Conservation (phyloP, 495 filamentous ascomycete species). For the Penicillium paradoxum region DNA sequence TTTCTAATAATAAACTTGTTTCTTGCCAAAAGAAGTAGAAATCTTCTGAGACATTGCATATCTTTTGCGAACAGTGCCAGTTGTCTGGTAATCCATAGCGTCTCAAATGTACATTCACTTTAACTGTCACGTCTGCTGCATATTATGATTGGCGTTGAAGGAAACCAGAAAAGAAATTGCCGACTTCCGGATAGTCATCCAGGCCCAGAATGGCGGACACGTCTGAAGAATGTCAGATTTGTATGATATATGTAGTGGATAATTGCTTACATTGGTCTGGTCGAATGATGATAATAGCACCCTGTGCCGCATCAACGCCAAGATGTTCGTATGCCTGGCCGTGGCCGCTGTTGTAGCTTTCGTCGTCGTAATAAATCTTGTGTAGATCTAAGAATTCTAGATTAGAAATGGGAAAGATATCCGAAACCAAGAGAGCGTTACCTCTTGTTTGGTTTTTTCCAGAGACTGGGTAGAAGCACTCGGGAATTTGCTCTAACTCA, state of each 20-base stretch:
- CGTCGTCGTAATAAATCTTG: constrained; percentile 63
- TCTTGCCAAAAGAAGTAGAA: too few species aligned
- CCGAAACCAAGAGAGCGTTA: constrained; percentile 18
- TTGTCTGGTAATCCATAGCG: not conserved
- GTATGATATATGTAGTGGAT: not conserved
- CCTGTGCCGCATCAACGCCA: constrained; percentile 49
- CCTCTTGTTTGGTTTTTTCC: constrained; percentile 58
- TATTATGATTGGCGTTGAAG: constrained; percentile 24
- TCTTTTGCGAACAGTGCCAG: constrained; percentile 1
- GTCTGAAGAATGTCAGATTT: constrained; percentile 19
- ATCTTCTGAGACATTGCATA: too few species aligned
- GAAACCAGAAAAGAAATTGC: constrained; percentile 40
- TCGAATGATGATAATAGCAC: constrained; percentile 56
- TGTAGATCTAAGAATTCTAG: constrained; percentile 42
- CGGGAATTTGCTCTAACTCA: constrained; percentile 56
- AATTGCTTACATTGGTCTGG: constrained; percentile 61
- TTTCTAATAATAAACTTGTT: too few species aligned
- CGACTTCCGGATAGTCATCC: constrained; percentile 31
- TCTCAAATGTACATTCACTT: not conserved
- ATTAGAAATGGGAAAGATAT: not conserved
- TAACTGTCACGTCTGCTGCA: not conserved
- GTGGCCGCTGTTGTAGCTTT: constrained; percentile 60
- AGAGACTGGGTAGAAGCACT: constrained; percentile 53
- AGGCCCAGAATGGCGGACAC: constrained; percentile 34
- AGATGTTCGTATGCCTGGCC: constrained; percentile 60